A percentile compares a stretch with the other conserved stretches of the same genome.
These are phyloP conservation scores for Phytophthora syringae DNA, from an alignment of 352 stramenopile species.

Conservation along the genomic window DNA sequence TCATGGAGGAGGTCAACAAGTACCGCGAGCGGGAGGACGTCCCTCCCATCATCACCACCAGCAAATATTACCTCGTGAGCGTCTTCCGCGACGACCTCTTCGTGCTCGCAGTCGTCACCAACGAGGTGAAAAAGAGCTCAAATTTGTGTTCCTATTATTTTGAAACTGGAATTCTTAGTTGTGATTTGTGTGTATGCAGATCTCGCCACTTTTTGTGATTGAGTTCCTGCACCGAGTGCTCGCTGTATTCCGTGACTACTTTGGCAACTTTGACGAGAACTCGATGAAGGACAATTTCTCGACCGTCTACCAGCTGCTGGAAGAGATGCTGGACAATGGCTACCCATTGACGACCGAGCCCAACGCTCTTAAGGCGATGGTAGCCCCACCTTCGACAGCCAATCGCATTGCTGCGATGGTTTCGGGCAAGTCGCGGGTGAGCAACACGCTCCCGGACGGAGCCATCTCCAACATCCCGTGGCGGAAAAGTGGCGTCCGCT, in stretches of 20 bases:
- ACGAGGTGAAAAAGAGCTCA: slow-evolving; percentile 75
- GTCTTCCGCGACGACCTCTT: slow-evolving; percentile 96
- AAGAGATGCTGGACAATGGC: slow-evolving; percentile 98
- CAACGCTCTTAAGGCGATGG: slow-evolving; percentile 98
- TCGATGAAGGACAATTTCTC: slow-evolving; percentile 99
- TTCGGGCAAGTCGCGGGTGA: slow-evolving; percentile 91
- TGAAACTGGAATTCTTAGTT: no score
- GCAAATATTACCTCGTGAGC: slow-evolving; percentile 92
- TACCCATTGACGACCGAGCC: slow-evolving; percentile 97
- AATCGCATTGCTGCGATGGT: slow-evolving; percentile 90
- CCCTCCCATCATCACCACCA: slow-evolving; percentile 87
- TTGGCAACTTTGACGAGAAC: slow-evolving; percentile 95
- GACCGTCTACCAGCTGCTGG: slow-evolving; percentile 95
- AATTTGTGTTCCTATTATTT: neutral
- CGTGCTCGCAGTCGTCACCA: slow-evolving; percentile 94
- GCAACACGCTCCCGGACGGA: slow-evolving; percentile 91
- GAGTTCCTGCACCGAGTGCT: slow-evolving; percentile 98
- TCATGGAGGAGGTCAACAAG: slow-evolving; percentile 97
- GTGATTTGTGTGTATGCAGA: slow-evolving; percentile 47
- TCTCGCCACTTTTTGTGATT: slow-evolving; percentile 91
- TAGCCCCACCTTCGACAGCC: slow-evolving; percentile 94
- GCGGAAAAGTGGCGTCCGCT: slow-evolving; percentile 95
- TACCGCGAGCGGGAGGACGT: slow-evolving; percentile 89
- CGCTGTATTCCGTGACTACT: slow-evolving; percentile 97
- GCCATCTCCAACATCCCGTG: slow-evolving; percentile 97